These are phyloP conservation scores for Lolium perenne DNA, from an alignment of 176 grass and related monocot genomes.

Conservation along the genomic window DNA sequence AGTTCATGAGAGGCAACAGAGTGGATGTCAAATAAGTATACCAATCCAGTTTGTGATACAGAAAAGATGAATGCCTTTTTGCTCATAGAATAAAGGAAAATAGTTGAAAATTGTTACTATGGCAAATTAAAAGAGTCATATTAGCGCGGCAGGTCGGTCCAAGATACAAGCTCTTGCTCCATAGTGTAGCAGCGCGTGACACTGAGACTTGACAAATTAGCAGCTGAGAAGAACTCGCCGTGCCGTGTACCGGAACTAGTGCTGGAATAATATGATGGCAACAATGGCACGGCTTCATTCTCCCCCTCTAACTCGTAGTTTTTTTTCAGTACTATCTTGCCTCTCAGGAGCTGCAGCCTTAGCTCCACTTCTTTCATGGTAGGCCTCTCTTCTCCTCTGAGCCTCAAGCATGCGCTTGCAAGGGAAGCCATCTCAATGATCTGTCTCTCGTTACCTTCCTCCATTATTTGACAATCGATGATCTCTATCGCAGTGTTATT, in stretches of 20 bases:
- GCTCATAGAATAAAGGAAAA: neutral
- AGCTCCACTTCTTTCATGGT: slow-evolving; percentile 44
- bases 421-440: slow-evolving; percentile 29
- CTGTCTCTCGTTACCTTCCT: slow-evolving; percentile 36
- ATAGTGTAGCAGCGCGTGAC: neutral
- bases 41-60: neutral
- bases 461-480: slow-evolving; percentile 11
- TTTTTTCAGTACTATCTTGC: slow-evolving; percentile 15
- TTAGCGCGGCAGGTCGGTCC: neutral
- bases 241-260: neutral
- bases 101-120: neutral
- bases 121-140: neutral
- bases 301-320: neutral
- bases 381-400: slow-evolving; percentile 37
- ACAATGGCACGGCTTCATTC: neutral
- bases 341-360: slow-evolving; percentile 40
- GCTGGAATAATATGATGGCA: neutral
- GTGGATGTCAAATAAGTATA: neutral
- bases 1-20: neutral
- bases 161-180: slow-evolving; percentile 14
- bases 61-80: neutral
- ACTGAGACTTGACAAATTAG: neutral
- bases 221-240: neutral
- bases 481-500: neutral
- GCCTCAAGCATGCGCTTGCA: slow-evolving; percentile 31